Evolutionary conservation across 352 stramenopile genomes (phyloP), one percentile per base, ranked within the genome.

Genomic region (Phytophthora tentaculata): DNA sequence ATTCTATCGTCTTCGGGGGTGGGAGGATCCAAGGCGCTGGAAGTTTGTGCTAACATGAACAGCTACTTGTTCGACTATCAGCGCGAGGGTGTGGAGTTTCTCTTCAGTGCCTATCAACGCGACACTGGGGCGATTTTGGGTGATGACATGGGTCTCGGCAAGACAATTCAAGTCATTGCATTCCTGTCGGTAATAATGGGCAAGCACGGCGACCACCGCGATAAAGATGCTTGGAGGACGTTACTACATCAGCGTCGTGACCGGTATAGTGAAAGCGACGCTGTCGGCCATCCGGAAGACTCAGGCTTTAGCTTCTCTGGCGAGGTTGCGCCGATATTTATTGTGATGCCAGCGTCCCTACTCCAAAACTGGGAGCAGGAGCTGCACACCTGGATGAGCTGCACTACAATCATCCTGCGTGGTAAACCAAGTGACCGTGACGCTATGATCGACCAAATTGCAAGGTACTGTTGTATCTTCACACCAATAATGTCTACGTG

Each of bases 291-390:
- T 63, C 56, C 57, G 71, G 96, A 47, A 77, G 89, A 63, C 56
- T 82, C 20, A 1, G 62, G 52, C 0, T 73, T 76, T 29, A 64
- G 86, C 96, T 67, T 74, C 69, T 50, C 50, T 26, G 57, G 72
- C 62, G 69, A 80, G 16, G 55, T 74, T n/a, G 64, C 67, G 10
- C 98, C 98, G 41, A 97, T 99, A 72, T 83, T 99, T 29, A 96
- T 99, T 54, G 89, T 99, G 37, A 97, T 99, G 7, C 98, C 98
- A 23, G 99, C 97, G 32, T 98, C 91, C 13, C 95, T 98, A 63
- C 88, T 99, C 16, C 89, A 99, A 49, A 99, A 99, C 68, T 99
- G 98, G 97, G 97, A 99, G 67, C 92, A 93, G 17, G 98, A 99
- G 74, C 89, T 99, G 29, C 98, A 98, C 62, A 77, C 94, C n/a